Base-by-base conservation (phyloP, 2,329 filamentous ascomycete genomes). In the Fusarium cicatricum region DNA sequence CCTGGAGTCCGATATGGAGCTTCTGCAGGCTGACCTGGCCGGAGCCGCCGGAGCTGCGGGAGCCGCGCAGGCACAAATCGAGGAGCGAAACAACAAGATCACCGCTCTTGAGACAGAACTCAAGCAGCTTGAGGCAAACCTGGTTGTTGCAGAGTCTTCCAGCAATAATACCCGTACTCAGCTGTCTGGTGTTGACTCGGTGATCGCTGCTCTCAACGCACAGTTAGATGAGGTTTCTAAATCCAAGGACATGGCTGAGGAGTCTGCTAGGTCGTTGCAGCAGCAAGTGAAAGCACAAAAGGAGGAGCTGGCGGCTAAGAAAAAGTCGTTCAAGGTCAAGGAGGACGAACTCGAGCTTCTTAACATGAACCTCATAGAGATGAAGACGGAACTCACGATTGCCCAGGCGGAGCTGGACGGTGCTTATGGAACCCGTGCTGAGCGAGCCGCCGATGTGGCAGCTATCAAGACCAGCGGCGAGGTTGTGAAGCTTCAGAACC, bases 321-420 rank as follows among this genome's bases (percentile, higher is more conserved):
- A 79, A 59, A 77, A 79, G 57, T 73, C 79, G 31, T 70, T 75
- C 60, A 78, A 78, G 65, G 75, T 76, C 57, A 82, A 80, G 72
- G 80, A 84, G 48, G 75, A 78, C 40, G 80, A 84, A 57, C 66
- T 83, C 31, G 81, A 84, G 44, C 72, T 74, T 49, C 74, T 83
- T 47, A 82, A 82, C 70, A 74, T 78, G 67, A 78, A 79, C 66
- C 70, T 85, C 49, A 80, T 82, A 29, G 83, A 86, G 72, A 77
- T 84, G 69, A 86, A 86, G 78, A 86, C 83, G 47, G 84, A 87
- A 66, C 76, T 85, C 55, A 85, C 84, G 39, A 80, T 86, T 65
- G 82, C 83, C 44, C 82, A 83, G 67, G 85, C 85, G 15, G 85
- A 87, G 71, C 79, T 87, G 26, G 85, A 87, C 60, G 83, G 83